Conservation (phyloP, 2,329 filamentous ascomycete genomes). For the Alternaria ventricosa region DNA sequence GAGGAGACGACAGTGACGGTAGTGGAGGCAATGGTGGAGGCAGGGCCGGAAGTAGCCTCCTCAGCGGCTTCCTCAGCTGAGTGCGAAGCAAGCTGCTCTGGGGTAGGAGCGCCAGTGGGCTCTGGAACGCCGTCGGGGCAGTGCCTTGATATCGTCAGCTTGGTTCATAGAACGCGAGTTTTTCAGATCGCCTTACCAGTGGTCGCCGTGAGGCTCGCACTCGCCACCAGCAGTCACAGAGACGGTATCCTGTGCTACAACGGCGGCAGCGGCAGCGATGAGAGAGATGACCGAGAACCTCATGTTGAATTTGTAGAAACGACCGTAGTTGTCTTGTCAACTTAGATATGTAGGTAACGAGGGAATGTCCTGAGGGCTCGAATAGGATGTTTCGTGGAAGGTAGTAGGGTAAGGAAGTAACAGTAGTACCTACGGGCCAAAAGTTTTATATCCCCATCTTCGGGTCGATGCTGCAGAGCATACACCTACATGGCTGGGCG, state of each 20-base stretch:
- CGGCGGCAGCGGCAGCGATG: constrained; percentile 17
- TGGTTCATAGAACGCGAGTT: neutral
- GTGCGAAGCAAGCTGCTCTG: constrained; percentile 7
- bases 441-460: constrained; percentile 18
- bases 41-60: neutral
- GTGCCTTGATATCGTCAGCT: constrained; percentile 6
- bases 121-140: constrained; percentile 15
- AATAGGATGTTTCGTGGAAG: constrained; percentile 4
- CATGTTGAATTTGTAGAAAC: constrained; percentile 17
- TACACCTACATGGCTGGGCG: constrained; percentile 13
- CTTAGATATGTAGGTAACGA: neutral
- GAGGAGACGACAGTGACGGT: constrained; percentile 1
- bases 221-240: neutral
- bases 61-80: constrained; percentile 7
- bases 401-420: constrained; percentile 1
- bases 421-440: neutral
- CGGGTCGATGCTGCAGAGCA: constrained; percentile 1
- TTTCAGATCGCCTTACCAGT: constrained; percentile 25
- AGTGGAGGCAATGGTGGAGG: neutral
- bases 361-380: neutral
- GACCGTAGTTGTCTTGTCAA: constrained; percentile 6
- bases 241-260: constrained; percentile 26
- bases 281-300: constrained; percentile 24
- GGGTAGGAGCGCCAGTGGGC: constrained; percentile 10
- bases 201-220: constrained; percentile 34